phyloP scores from a whole-genome alignment of 1,284 basidiomycete genomes.

The Flammula alnicola region DNA sequence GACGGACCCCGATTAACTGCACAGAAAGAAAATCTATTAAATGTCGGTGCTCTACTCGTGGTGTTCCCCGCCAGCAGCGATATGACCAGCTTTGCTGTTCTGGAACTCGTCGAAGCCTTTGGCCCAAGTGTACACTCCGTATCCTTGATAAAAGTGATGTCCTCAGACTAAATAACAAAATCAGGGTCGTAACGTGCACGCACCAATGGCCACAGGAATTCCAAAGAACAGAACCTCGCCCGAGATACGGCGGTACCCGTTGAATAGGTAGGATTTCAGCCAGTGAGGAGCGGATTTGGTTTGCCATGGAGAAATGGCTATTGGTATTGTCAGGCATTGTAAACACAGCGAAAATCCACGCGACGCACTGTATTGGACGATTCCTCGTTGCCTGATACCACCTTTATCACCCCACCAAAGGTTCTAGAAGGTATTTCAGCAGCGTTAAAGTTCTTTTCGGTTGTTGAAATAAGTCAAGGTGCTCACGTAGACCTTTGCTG shows the following conservation, averaged over 20 bases:
- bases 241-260: slow-evolving; percentile 82
- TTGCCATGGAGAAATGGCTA: slow-evolving; percentile 84
- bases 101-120: slow-evolving; percentile 72
- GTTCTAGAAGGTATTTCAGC: slow-evolving; percentile 53
- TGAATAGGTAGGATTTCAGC: slow-evolving; percentile 82
- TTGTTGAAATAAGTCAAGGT: slow-evolving; percentile 10
- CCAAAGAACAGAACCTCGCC: slow-evolving; percentile 81
- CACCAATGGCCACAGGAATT: slow-evolving; percentile 80
- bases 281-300: slow-evolving; percentile 76
- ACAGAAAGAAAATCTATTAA: slow-evolving; percentile 12
- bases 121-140: slow-evolving; percentile 85
- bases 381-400: slow-evolving; percentile 75
- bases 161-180: neutral
- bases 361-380: slow-evolving; percentile 80
- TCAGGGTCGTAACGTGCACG: slow-evolving; percentile 35
- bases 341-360: slow-evolving; percentile 7
- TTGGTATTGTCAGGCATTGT: neutral
- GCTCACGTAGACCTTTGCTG: slow-evolving; percentile 72
- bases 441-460: slow-evolving; percentile 12
- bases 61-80: slow-evolving; percentile 46
- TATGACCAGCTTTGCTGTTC: slow-evolving; percentile 83
- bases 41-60: slow-evolving; percentile 23
- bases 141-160: slow-evolving; percentile 54
- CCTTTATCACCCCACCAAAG: slow-evolving; percentile 92
- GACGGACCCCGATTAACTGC: too few relatives aligned